phyloP scores from a whole-genome alignment of 2,329 filamentous ascomycete species.

The Penicillium crustosum region DNA sequence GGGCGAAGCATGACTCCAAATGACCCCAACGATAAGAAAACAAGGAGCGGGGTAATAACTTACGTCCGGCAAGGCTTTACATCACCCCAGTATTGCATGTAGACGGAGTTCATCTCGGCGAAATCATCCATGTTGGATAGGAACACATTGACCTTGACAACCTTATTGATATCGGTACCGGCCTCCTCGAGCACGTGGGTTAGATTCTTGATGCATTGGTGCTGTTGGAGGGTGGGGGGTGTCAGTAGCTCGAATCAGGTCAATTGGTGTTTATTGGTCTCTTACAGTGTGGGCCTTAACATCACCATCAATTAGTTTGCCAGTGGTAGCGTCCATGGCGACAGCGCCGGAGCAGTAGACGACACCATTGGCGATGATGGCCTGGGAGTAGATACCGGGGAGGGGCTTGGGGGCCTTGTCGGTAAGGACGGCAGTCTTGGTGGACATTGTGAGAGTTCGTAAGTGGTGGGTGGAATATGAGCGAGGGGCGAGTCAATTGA shows the following conservation, averaged over 20 bases:
- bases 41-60: conserved; percentile 7
- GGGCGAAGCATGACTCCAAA: too few relatives aligned
- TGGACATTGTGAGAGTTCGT: conserved; percentile 31
- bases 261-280: not conserved
- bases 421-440: conserved; percentile 46
- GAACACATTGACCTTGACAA: conserved; percentile 68
- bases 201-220: conserved; percentile 61
- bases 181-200: conserved; percentile 60
- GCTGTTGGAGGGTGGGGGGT: conserved; percentile 27
- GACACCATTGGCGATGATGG: conserved; percentile 62
- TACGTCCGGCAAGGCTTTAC: conserved; percentile 58
- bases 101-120: conserved; percentile 78
- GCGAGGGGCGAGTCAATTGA: not conserved
- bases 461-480: not conserved
- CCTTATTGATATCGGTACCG: conserved; percentile 59
- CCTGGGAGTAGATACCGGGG: conserved; percentile 59
- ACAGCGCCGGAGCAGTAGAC: conserved; percentile 70
- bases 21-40: not conserved
- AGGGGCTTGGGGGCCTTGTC: conserved; percentile 53
- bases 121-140: conserved; percentile 66
- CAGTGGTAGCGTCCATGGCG: conserved; percentile 57
- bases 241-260: not conserved
- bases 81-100: conserved; percentile 68
- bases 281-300: conserved; percentile 56
- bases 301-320: conserved; percentile 56